Base-by-base conservation (phyloP, 768 basidiomycete species). In the Tremella fuciformis region DNA sequence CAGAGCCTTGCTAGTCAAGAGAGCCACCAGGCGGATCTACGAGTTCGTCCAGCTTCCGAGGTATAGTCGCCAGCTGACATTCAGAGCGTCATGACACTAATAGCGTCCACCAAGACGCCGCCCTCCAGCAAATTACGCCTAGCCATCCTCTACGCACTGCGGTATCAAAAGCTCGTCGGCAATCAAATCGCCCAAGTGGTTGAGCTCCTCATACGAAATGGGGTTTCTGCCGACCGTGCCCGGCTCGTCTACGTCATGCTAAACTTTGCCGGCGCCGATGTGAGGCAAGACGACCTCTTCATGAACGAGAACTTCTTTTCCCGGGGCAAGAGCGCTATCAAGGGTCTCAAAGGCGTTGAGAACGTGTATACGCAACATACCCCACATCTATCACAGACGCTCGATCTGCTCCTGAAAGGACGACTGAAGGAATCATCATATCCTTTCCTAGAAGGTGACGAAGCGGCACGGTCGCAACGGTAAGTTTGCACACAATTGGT, bases 351-450 rank as follows among this genome's bases (percentile, higher is more conserved):
- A 83, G 96, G 96, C 1, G 94, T 98, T 3, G 96, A 99, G 78
- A 99, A 99, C 69, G 93, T 98, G 15, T 99, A 97, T 75, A 99
- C 91, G 56, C 96, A 98, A 67, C 96, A 98, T 69, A 86, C 85
- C 15, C 96, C 96, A 7, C 92, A 93, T 76, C 80, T 99, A 4
- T 86, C 88, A 1, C 88, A 96, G 71, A 98, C 94, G 1, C 78
- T 98, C 15, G 96, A 99, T 69, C 83, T 88, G 53, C 78, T 99
- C 3, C 83, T 93, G 69, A 90, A 85, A 73, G 93, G 92, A 9
- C 82, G 87, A 54, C 77, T 99, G 59, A 86, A 84, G 66, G 96
- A 99, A 64, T 82, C 85, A 2, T 91, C 85, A 59, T 90, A 98
- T 77, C 92, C 94, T 1, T 98, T 91, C 81, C 66, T 92, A 6